Evolutionary conservation across 345 rosid genomes (phyloP).

Genomic region (Pugionium dolabratum): DNA sequence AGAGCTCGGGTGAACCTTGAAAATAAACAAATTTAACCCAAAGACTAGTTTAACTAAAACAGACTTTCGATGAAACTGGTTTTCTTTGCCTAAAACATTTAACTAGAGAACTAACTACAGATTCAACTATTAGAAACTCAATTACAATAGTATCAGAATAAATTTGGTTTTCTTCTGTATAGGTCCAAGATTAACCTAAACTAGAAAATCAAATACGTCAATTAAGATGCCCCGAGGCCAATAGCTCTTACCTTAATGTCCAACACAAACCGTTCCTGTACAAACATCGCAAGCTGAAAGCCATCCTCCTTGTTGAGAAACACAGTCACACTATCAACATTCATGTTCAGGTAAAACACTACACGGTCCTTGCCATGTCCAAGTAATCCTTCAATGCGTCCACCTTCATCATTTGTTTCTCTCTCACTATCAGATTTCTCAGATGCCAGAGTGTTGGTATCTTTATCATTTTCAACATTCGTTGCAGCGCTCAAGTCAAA

Average conservation of each 20-base stretch:
- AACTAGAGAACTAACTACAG: slow-evolving; percentile 21
- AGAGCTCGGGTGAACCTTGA: slow-evolving; percentile 89
- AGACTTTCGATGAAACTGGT: slow-evolving; percentile 12
- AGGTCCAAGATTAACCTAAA: slow-evolving; percentile 7
- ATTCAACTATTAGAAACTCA: slow-evolving; percentile 11
- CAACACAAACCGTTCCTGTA: slow-evolving; percentile 87
- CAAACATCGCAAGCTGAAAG: slow-evolving; percentile 92
- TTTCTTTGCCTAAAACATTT: slow-evolving; percentile 16
- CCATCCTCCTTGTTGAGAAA: slow-evolving; percentile 97
- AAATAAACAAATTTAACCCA: slow-evolving; percentile 38
- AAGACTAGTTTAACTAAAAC: slow-evolving; percentile 10
- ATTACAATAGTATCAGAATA: slow-evolving; percentile 20
- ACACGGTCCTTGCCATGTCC: slow-evolving; percentile 96
- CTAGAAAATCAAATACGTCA: slow-evolving; percentile 18
- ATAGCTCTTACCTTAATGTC: slow-evolving; percentile 72
- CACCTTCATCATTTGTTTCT: slow-evolving; percentile 68
- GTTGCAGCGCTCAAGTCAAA: slow-evolving; percentile 61
- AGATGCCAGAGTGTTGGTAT: slow-evolving; percentile 42
- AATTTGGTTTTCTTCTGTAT: slow-evolving; percentile 7
- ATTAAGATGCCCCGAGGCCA: slow-evolving; percentile 20
- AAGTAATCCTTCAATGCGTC: slow-evolving; percentile 80
- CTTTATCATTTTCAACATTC: slow-evolving; percentile 40
- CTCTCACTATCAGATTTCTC: slow-evolving; percentile 51
- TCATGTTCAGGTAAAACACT: slow-evolving; percentile 82
- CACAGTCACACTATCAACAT: slow-evolving; percentile 83